Evolutionary conservation across 305 asterid genomes (phyloP), one percentile per base, ranked within the genome.

Genomic region (Solanum aculeatissimum): DNA sequence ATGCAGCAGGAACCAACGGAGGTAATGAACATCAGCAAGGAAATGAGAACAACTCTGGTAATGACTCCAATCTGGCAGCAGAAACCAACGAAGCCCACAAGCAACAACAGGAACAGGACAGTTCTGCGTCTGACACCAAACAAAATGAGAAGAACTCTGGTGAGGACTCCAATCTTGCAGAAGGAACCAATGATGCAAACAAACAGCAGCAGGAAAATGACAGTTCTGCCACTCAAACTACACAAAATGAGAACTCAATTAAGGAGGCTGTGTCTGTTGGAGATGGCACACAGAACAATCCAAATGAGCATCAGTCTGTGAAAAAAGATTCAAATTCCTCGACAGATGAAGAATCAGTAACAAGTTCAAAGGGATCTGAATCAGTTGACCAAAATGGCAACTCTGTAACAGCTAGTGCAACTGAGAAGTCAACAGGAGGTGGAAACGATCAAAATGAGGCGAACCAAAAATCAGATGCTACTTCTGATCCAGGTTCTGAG

Each of bases 391-490:
- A 89, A 84, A 88, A 85, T 55, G 84, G 42, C n/a, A 85, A 88
- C 63, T 62, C 89, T 9, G 87, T 85, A 71, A 14, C 92, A 60
- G 68, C 83, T 19, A 85, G 74, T 21, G 87, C 71, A 40, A 85
- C 60, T n/a, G 89, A 88, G 70, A 86, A 51, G 63, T 70, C 88
- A 25, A 74, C 74, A 12, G 88, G 53, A 60, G 85, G 78, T 51
- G 90, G 83, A 86, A 87, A 81, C 49, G 69, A 77, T 60, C 86
- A 84, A 53, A 81, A 90, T 6, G 82, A 60, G n/a, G 92, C 77
- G 81, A 81, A 83, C 25, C 87, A 90, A 78, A 91, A 87, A 25
- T 72, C 91, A 54, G 90, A 75, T n/a, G 75, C 86, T 72, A 88
- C 83, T 55, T 80, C 91, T 1, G 90, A 83, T 85, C 78, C 91